These are phyloP conservation scores for Penicillium paradoxum DNA, from an alignment of 495 filamentous ascomycete species.

Conservation along the genomic window DNA sequence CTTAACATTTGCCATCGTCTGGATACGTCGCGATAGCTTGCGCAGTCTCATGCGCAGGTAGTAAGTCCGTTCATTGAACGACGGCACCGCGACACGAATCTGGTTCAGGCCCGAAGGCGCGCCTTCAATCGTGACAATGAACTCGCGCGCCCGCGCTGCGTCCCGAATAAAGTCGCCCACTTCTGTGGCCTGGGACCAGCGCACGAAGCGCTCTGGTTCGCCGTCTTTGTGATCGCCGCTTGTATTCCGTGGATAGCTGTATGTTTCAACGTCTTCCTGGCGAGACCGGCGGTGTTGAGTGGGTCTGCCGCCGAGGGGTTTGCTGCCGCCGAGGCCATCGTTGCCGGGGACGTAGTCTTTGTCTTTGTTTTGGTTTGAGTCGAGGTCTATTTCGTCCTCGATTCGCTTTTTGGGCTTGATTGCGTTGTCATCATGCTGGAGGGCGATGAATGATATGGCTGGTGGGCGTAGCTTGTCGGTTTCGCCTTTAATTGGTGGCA, in stretches of 20 bases:
- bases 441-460: constrained; percentile 72
- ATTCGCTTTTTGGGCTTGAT: constrained; percentile 44
- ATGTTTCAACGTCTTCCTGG: constrained; percentile 32
- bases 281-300: constrained; percentile 13
- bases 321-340: constrained; percentile 1
- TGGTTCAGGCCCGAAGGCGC: constrained; percentile 50
- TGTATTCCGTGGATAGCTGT: constrained; percentile 33
- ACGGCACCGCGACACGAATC: constrained; percentile 75
- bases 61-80: constrained; percentile 83
- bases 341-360: constrained; percentile 5
- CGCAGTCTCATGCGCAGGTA: constrained; percentile 73
- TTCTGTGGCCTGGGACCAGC: constrained; percentile 88
- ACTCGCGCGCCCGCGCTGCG: constrained; percentile 76
- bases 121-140: constrained; percentile 78
- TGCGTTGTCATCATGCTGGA: constrained; percentile 62
- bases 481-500: constrained; percentile 60
- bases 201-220: constrained; percentile 56
- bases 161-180: constrained; percentile 95
- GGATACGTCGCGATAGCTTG: constrained; percentile 63
- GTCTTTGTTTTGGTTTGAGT: constrained; percentile 14
- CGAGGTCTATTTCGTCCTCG: constrained; percentile 44
- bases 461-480: constrained; percentile 64
- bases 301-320: neutral
- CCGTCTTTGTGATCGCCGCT: constrained; percentile 11
- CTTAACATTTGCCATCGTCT: constrained; percentile 65